Evolutionary conservation across 202 grass and related monocot species (phyloP), one percentile per base, ranked within the genome.

Genomic region (Elaeis oleifera): DNA sequence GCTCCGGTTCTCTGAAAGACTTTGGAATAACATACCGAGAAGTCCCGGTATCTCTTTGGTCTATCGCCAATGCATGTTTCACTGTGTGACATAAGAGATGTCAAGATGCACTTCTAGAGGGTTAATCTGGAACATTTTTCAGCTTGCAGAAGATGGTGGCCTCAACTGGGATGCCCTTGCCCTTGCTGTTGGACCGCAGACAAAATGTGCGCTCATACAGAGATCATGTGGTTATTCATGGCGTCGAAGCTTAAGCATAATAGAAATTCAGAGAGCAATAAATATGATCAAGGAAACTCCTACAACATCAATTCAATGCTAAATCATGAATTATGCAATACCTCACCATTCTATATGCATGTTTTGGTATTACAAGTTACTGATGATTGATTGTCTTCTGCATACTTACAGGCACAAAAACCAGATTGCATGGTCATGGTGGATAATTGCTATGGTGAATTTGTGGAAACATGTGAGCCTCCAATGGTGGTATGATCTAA

Each of bases 361-460:
- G 36, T 16, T 58, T 55, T 78, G 18, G 11, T 18, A 14, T 44
- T 13, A 44, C 3, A 0, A 5, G 5, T 55, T 19, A 56, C 18
- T 66, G 31, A 15, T 25, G 19, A 56, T 16, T 18, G 5, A 17
- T 6, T 23, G 56, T 17, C 0, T 64, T 73, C 58, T 60, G 23
- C 60, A 68, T 54, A 50, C 50, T 50, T 54, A 18, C 81, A 90
- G 87, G 49, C 50, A 68, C 84, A 97, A 70, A 97, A 89, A 70
- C 74, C 75, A 67, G 65, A 89, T 56, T 97, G 92, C 79, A 81
- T 81, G 74, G 88, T 91, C 23, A 91, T 97, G 87, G 92, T 97
- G 26, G 92, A 89, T 69, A 97, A 97, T 74, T 97, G 92, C 70
- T 97, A 97, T 56, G 87, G 92, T 51, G 92, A 97, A 88, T 97